A percentile compares a stretch with the other conserved stretches of the same genome.
Evolutionary conservation across 805 yeast genomes (phyloP).

Genomic region (Scheffersomyces ergatensis): DNA sequence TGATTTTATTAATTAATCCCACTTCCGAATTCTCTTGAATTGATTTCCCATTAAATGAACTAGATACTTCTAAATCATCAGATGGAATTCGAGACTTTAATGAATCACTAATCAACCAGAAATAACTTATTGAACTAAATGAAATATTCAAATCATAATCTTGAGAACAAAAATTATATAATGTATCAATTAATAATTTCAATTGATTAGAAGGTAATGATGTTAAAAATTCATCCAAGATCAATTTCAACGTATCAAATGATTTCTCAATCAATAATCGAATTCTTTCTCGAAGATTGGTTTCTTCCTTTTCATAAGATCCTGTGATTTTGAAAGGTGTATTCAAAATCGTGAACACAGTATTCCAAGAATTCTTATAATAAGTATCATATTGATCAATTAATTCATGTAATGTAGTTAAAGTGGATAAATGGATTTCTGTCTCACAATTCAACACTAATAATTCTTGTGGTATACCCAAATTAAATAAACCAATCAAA

Average conservation of each 20-base stretch:
- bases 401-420: constrained; percentile 67
- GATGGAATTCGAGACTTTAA: constrained; percentile 21
- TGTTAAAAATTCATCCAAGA: constrained; percentile 81
- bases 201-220: constrained; percentile 67
- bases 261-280: constrained; percentile 59
- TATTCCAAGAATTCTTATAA: constrained; percentile 64
- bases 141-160: constrained; percentile 77
- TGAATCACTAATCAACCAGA: constrained; percentile 88
- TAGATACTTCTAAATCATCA: not conserved
- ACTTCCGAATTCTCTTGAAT: constrained; percentile 3
- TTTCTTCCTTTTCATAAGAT: constrained; percentile 15
- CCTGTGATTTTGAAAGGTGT: constrained; percentile 49
- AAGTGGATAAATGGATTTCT: constrained; percentile 60
- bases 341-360: constrained; percentile 59
- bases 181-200: constrained; percentile 64
- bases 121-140: constrained; percentile 85
- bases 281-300: constrained; percentile 45
- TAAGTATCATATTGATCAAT: constrained; percentile 75
- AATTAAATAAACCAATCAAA: constrained; percentile 37
- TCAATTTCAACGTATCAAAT: constrained; percentile 78
- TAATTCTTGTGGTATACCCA: constrained; percentile 39
- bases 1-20: constrained; percentile 5
- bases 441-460: constrained; percentile 57
- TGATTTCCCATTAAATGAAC: not conserved
- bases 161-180: constrained; percentile 72